Evolutionary conservation across 768 basidiomycete species (phyloP).

Genomic region (Dendrothele bispora): DNA sequence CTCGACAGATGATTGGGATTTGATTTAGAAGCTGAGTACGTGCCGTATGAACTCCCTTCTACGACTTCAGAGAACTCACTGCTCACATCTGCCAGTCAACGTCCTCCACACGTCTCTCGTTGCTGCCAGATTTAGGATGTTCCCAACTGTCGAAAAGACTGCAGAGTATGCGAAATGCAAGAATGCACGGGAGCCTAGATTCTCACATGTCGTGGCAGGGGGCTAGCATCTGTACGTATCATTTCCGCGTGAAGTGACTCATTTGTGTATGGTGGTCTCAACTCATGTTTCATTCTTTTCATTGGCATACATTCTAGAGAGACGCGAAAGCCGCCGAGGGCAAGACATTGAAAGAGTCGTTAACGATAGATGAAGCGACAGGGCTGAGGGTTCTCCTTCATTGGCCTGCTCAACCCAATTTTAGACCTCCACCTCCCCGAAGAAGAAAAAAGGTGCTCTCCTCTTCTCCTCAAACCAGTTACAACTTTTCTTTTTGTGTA

Average conservation of each 20-base stretch:
- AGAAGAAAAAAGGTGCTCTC: too few relatives aligned
- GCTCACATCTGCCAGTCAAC: constrained; percentile 74
- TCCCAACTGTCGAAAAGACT: constrained; percentile 81
- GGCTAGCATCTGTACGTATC: constrained; percentile 70
- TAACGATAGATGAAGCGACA: constrained; percentile 42
- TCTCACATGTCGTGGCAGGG: constrained; percentile 90
- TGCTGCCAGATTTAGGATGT: constrained; percentile 93
- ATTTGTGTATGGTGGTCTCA: too few relatives aligned
- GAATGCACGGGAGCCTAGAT: constrained; percentile 94
- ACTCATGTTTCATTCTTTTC: too few relatives aligned
- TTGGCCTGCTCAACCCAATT: constrained; percentile 74
- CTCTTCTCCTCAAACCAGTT: too few relatives aligned
- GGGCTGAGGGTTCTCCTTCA: constrained; percentile 59
- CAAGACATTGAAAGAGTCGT: constrained; percentile 32
- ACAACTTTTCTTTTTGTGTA: too few relatives aligned
- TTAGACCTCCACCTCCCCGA: too few relatives aligned
- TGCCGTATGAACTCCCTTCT: constrained; percentile 9
- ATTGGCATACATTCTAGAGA: too few relatives aligned
- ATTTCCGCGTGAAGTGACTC: too few relatives aligned
- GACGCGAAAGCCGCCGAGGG: constrained; percentile 43
- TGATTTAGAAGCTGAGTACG: constrained; percentile 79
- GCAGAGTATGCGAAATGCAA: constrained; percentile 94
- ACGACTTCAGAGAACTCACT: too few relatives aligned
- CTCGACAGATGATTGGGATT: constrained; percentile 92
- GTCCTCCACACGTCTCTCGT: constrained; percentile 85